Base-by-base conservation (phyloP, 768 basidiomycete species). In the Gelatoporia subvermispora region DNA sequence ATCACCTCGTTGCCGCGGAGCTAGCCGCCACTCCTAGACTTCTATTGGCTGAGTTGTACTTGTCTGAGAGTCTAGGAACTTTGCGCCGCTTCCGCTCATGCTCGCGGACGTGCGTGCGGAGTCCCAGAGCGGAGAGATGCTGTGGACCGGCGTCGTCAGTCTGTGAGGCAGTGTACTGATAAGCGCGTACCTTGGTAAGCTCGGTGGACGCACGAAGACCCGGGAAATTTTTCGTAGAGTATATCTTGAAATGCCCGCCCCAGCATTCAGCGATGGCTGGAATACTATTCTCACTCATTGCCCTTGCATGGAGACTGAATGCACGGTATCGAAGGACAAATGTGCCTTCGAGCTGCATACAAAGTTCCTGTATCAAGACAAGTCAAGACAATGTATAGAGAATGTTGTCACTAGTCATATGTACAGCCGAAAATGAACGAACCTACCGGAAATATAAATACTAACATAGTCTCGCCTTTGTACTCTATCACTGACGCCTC, bases 151-250 rank as follows among this genome's bases (percentile, higher is more conserved):
- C 7, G n/a, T n/a, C n/a, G n/a, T 31, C 5, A 31, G 13, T 5
- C 13, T 31, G 28, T 5, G 5, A 31, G 13, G 28, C 13, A 5
- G 13, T 5, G 28, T 7, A 31, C 28, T 7, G 28, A 13, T 7
- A 5, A 5, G 13, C 13, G 5, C 7, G 5, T 31, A 81, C 84
- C 74, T 82, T 84, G 5, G 84, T 85, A 35, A 85, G 65, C 21
- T 79, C 76, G 0, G 83, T 86, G 1, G 83, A 84, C 8, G 81
- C 75, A 31, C 73, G 73, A 13, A 87, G 65, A 3, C 84, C 81
- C 5, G 84, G 84, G 54, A 86, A 85, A 47, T 81, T 77, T 56
- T 85, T 86, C 3, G 84, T 84, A 4, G 82, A 81, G 57, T 80
- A 85, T 0, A 87, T 76, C 17, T 74, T 76, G 60, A 86, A 85